A percentile compares a stretch with the other conserved stretches of the same genome.
These are phyloP conservation scores for Sugiyamaella boreocaroliniensis DNA, from an alignment of 805 yeast species.

Conservation along the genomic window DNA sequence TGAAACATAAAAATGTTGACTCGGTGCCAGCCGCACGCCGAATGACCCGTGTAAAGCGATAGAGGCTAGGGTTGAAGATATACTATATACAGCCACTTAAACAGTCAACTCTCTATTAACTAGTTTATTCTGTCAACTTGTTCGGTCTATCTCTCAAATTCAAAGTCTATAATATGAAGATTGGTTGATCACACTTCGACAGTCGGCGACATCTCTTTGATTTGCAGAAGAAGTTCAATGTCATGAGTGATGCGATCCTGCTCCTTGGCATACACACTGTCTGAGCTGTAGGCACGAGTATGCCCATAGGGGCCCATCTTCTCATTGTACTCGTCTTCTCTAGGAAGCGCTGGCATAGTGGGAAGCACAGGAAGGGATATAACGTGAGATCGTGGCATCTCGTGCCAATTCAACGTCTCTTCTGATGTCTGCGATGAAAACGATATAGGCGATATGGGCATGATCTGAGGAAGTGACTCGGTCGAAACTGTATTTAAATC, in stretches of 20 bases:
- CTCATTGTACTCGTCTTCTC: neutral
- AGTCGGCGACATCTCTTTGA: neutral
- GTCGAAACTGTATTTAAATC: no score
- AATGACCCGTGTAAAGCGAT: neutral
- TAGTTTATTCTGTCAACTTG: no score
- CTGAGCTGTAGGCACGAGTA: neutral
- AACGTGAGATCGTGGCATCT: neutral
- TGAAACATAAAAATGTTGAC: neutral
- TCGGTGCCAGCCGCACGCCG: neutral
- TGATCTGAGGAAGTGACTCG: neutral
- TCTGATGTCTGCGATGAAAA: neutral
- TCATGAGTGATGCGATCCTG: neutral
- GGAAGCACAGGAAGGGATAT: neutral
- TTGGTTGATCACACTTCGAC: no score
- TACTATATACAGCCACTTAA: no score
- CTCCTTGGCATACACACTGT: neutral
- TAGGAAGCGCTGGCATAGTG: no score
- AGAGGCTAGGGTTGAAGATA: neutral
- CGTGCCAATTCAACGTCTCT: neutral
- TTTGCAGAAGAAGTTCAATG: neutral
- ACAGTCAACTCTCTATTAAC: no score
- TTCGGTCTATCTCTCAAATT: no score
- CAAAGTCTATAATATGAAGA: no score
- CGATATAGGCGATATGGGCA: neutral
- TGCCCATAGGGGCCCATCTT: neutral